A percentile compares a stretch with the other conserved stretches of the same genome.
phyloP scores from a whole-genome alignment of 1,284 basidiomycete genomes.

The Malassezia equina region DNA sequence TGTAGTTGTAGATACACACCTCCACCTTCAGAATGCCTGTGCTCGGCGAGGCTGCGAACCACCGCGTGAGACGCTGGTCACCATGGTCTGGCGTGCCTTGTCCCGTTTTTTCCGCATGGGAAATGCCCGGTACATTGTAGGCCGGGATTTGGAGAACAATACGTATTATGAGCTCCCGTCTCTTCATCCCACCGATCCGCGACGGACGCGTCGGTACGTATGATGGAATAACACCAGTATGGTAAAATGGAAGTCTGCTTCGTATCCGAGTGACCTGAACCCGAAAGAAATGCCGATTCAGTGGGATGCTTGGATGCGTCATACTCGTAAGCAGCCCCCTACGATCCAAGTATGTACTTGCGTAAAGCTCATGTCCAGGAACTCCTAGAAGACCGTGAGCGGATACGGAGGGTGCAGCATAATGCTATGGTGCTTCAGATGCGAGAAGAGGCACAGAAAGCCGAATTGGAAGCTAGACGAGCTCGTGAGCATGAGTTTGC shows the following conservation, averaged over 20 bases:
- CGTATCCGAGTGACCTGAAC: conserved; percentile 26
- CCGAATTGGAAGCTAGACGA: background rate
- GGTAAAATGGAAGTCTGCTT: conserved; percentile 8
- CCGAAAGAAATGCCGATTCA: conserved; percentile 37
- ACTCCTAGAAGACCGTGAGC: conserved; percentile 11
- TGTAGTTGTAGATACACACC: conserved; percentile 1
- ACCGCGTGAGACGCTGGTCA: background rate
- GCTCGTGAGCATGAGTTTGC: conserved; percentile 9
- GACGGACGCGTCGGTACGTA: conserved; percentile 26
- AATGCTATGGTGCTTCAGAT: conserved; percentile 17
- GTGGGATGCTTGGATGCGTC: conserved; percentile 44
- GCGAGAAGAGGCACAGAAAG: conserved; percentile 3
- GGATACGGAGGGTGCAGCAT: conserved; percentile 16
- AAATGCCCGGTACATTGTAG: conserved; percentile 29
- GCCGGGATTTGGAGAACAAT: conserved; percentile 34
- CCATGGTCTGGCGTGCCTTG: conserved; percentile 4
- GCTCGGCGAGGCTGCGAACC: background rate
- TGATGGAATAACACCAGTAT: background rate
- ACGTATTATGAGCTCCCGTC: conserved; percentile 36
- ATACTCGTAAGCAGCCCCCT: conserved; percentile 31
- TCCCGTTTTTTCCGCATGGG: conserved; percentile 28
- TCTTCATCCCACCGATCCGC: conserved; percentile 26
- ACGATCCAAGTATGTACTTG: conserved; percentile 23
- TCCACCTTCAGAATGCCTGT: background rate
- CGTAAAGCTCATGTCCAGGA: conserved; percentile 6